phyloP scores from a whole-genome alignment of 1,139 yeast genomes.

The Groenewaldozyma auringiensis region DNA sequence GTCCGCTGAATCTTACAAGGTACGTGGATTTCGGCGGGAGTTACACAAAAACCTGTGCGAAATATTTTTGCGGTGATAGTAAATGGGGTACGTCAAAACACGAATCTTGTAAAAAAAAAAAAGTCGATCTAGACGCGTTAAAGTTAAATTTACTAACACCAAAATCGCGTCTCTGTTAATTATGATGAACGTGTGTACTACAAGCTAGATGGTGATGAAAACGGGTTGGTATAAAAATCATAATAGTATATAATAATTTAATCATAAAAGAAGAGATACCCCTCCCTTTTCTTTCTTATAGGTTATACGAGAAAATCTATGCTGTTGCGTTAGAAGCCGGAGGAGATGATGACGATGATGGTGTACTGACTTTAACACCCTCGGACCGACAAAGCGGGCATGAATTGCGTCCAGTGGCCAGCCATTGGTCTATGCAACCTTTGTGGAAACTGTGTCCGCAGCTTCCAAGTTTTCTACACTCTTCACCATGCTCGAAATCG shows the following conservation, averaged over 20 bases:
- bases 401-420: conserved; percentile 44
- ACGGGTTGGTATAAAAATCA: not conserved
- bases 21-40: too few relatives aligned
- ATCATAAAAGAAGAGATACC: too few relatives aligned
- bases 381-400: conserved; percentile 51
- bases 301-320: not conserved
- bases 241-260: not conserved
- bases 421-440: conserved; percentile 52
- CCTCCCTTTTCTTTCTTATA: not conserved
- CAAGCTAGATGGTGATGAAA: not conserved
- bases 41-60: too few relatives aligned
- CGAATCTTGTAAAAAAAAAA: too few relatives aligned
- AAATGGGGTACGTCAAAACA: too few relatives aligned
- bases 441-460: conserved; percentile 47
- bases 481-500: conserved; percentile 40
- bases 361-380: conserved; percentile 29
- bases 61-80: too few relatives aligned
- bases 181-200: too few relatives aligned
- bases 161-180: too few relatives aligned
- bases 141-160: too few relatives aligned
- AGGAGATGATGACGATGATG: not conserved
- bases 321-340: not conserved
- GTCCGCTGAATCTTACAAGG: too few relatives aligned
- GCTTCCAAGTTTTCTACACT: conserved; percentile 36
- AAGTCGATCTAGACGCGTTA: too few relatives aligned